phyloP scores from a whole-genome alignment of 805 yeast species.

The Schwanniomyces polymorphus region DNA sequence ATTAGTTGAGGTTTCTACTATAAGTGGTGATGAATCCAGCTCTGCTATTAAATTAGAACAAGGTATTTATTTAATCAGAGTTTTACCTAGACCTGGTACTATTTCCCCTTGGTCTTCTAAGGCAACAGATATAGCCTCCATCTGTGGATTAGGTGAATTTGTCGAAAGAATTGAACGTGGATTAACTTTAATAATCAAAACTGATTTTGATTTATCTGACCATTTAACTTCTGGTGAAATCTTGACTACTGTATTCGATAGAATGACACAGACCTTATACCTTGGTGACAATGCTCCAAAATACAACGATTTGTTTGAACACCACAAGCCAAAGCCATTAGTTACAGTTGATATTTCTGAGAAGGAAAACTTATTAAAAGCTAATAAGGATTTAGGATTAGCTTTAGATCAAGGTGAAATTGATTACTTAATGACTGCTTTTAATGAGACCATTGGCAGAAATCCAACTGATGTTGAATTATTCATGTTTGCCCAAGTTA shows the following conservation, averaged over 20 bases:
- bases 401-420: constrained; percentile 96
- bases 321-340: constrained; percentile 80
- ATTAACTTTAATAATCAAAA: constrained; percentile 66
- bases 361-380: constrained; percentile 62
- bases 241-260: constrained; percentile 76
- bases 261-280: constrained; percentile 87
- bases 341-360: constrained; percentile 64
- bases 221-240: constrained; percentile 49
- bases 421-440: constrained; percentile 80
- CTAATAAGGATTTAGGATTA: constrained; percentile 82
- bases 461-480: constrained; percentile 97
- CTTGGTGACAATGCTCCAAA: constrained; percentile 59
- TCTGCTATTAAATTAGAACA: constrained; percentile 23
- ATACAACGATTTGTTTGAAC: constrained; percentile 70
- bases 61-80: constrained; percentile 62
- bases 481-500: constrained; percentile 99
- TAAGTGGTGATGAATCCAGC: constrained; percentile 23
- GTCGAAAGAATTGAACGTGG: constrained; percentile 93
- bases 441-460: constrained; percentile 71
- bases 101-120: constrained; percentile 99
- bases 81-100: constrained; percentile 92
- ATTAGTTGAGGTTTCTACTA: constrained; percentile 32
- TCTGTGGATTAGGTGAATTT: constrained; percentile 73
- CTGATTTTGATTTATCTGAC: constrained; percentile 64
- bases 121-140: constrained; percentile 91